Evolutionary conservation across 2,329 filamentous ascomycete genomes (phyloP).

Genomic region (Penicillium sclerotigenum): DNA sequence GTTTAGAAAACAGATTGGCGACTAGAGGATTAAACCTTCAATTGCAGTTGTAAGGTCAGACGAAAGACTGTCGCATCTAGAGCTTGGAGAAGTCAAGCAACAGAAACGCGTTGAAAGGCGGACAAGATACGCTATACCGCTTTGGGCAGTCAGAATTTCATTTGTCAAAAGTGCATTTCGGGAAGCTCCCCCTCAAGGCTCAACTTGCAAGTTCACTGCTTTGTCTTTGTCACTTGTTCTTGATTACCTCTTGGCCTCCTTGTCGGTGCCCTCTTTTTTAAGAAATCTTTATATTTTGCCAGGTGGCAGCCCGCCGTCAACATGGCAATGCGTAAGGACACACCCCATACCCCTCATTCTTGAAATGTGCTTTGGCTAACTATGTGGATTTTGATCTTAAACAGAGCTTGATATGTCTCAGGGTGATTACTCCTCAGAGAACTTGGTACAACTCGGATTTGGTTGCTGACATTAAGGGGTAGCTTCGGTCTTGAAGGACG

Average conservation of each 20-base stretch:
- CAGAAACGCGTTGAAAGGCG: constrained; percentile 26
- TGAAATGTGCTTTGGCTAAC: constrained; percentile 28
- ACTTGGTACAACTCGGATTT: constrained; percentile 18
- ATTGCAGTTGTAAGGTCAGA: neutral
- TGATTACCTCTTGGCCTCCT: constrained; percentile 4
- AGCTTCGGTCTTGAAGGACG: constrained; percentile 87
- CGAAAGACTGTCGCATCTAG: neutral
- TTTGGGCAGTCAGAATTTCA: constrained; percentile 39
- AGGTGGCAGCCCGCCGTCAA: constrained; percentile 38
- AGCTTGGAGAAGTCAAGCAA: constrained; percentile 13
- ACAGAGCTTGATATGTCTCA: constrained; percentile 50
- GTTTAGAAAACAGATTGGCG: constrained; percentile 33
- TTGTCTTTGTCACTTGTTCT: constrained; percentile 5
- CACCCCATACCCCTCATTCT: constrained; percentile 37
- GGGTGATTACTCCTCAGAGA: constrained; percentile 31
- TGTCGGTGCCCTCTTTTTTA: constrained; percentile 6
- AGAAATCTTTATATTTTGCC: constrained; percentile 23
- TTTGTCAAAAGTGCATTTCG: constrained; percentile 37
- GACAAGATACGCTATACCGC: constrained; percentile 33
- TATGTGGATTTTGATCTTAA: constrained; percentile 12
- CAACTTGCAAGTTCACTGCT: constrained; percentile 10
- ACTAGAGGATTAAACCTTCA: constrained; percentile 11
- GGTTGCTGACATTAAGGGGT: constrained; percentile 23
- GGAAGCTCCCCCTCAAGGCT: constrained; percentile 31
- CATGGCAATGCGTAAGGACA: constrained; percentile 48